These are phyloP conservation scores for Anethum foeniculum DNA, from an alignment of 140 eudicot genomes.

Conservation along the genomic window DNA sequence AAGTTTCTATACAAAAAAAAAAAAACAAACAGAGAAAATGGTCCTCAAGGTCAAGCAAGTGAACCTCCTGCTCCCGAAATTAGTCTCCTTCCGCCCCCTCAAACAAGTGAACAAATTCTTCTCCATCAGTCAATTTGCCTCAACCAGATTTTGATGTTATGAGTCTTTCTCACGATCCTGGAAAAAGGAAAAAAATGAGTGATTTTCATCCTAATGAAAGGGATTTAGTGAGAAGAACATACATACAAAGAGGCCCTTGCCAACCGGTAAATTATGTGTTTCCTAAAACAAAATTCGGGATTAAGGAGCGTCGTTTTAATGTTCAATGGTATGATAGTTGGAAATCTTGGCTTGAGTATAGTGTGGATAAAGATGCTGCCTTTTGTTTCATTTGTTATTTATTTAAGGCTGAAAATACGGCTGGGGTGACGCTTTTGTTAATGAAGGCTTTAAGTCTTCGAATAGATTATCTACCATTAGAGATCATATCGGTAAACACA, in stretches of 20 bases:
- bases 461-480: not conserved
- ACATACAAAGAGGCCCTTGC: not conserved
- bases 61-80: no score
- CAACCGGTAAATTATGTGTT: not conserved
- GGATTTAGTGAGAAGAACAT: not conserved
- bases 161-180: no score
- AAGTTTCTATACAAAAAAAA: no score
- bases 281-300: not conserved
- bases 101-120: not conserved
- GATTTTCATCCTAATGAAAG: not conserved
- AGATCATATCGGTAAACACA: not conserved
- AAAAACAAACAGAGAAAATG: not conserved
- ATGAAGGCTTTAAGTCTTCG: not conserved
- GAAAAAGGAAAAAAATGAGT: not conserved
- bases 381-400: not conserved
- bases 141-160: not conserved
- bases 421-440: not conserved
- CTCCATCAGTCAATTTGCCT: not conserved
- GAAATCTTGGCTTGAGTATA: not conserved
- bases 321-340: not conserved
- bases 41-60: not conserved
- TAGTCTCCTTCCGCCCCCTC: not conserved
- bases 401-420: not conserved
- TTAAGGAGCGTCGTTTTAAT: not conserved
- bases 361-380: not conserved